Evolutionary conservation across 2,329 filamentous ascomycete genomes (phyloP).

Genomic region (Dendryphion nanum): DNA sequence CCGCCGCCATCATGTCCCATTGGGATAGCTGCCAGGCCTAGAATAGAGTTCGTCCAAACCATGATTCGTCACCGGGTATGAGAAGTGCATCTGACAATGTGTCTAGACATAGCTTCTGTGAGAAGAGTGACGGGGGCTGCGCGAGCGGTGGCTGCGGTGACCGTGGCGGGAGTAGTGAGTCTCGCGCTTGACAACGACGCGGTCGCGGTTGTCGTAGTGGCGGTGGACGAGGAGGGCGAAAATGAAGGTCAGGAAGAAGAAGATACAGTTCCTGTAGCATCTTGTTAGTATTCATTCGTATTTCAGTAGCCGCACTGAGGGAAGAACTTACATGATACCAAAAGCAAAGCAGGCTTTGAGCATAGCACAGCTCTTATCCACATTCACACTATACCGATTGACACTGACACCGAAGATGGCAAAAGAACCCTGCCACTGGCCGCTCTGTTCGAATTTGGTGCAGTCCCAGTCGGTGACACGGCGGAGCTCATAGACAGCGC

Average conservation of each 20-base stretch:
- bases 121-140: conserved; percentile 38
- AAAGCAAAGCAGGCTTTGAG: conserved; percentile 88
- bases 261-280: conserved; percentile 31
- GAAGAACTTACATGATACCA: conserved; percentile 69
- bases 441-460: conserved; percentile 53
- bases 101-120: conserved; percentile 36
- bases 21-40: too few species aligned
- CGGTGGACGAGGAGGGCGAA: conserved; percentile 63
- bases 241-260: conserved; percentile 39
- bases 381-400: conserved; percentile 19
- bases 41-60: too few species aligned
- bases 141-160: conserved; percentile 38
- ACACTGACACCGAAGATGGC: neutral
- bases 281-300: too few species aligned
- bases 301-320: too few species aligned
- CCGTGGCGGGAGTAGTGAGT: conserved; percentile 47
- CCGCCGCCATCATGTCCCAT: too few species aligned
- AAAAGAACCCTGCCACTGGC: conserved; percentile 48
- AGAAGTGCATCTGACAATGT: too few species aligned
- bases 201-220: conserved; percentile 46
- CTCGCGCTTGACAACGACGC: conserved; percentile 54
- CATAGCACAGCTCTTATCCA: conserved; percentile 83
- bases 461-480: conserved; percentile 65
- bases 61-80: too few species aligned
- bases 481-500: conserved; percentile 58